phyloP scores from a whole-genome alignment of 2,329 filamentous ascomycete species.

The Cladophialophora bantiana region DNA sequence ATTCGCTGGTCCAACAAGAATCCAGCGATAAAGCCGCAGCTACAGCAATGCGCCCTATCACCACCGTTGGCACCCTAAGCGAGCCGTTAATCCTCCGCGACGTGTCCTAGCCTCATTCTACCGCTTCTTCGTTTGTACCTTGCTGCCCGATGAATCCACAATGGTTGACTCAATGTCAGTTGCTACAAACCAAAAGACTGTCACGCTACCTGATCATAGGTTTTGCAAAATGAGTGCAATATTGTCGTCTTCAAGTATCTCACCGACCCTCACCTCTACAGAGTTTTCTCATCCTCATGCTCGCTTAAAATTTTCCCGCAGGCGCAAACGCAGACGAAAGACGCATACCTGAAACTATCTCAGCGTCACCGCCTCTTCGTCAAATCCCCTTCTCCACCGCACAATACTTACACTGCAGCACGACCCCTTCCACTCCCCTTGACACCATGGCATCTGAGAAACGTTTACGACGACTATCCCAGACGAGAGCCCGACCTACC shows the following conservation, averaged over 20 bases:
- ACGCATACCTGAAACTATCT: constrained; percentile 27
- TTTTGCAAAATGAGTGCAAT: constrained; percentile 15
- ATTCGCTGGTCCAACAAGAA: constrained; percentile 4
- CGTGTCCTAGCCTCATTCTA: constrained; percentile 27
- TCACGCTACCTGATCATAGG: constrained; percentile 13
- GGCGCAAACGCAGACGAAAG: constrained; percentile 7
- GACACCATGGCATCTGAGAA: constrained; percentile 35
- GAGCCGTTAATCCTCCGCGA: constrained; percentile 34
- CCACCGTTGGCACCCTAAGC: constrained; percentile 19
- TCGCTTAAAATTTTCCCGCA: constrained; percentile 25
- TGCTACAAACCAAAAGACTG: constrained; percentile 6
- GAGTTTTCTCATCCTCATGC: constrained; percentile 3
- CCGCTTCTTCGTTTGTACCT: constrained; percentile 31
- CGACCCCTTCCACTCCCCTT: constrained; percentile 1
- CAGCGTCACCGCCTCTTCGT: constrained; percentile 26
- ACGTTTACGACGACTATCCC: constrained; percentile 32
- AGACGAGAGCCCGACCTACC: constrained; percentile 27
- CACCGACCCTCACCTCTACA: neutral
- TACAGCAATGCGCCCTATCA: constrained; percentile 21
- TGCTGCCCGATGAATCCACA: constrained; percentile 34
- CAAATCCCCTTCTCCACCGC: constrained; percentile 10
- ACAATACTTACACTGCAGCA: constrained; percentile 17
- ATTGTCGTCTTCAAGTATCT: constrained; percentile 14
- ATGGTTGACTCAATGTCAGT: constrained; percentile 7
- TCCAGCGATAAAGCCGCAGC: neutral